Evolutionary conservation across 345 rosid species (phyloP).

Genomic region (Citrus trifoliata): DNA sequence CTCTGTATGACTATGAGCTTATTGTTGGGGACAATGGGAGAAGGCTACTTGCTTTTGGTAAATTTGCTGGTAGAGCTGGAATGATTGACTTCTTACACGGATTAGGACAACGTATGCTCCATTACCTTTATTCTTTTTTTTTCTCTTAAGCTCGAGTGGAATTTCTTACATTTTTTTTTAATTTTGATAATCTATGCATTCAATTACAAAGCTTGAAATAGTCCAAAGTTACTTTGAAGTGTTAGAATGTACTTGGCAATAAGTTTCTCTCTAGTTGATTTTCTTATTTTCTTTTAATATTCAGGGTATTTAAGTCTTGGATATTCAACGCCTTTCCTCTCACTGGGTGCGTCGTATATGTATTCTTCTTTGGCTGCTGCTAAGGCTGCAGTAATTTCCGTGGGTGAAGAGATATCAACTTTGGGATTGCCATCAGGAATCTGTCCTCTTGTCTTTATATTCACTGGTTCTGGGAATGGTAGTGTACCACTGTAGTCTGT

Average conservation of each 20-base stretch:
- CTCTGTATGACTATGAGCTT: conserved; percentile 86
- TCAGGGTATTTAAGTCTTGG: conserved; percentile 45
- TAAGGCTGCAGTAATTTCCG: conserved; percentile 56
- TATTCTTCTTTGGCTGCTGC: conserved; percentile 63
- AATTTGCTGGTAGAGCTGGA: conserved; percentile 93
- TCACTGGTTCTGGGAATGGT: conserved; percentile 65
- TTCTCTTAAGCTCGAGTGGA: neutral
- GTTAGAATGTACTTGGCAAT: neutral
- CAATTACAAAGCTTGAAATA: neutral
- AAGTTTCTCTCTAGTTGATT: neutral
- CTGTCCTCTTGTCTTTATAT: conserved; percentile 49
- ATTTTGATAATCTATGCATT: neutral
- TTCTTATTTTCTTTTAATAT: neutral
- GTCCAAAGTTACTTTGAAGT: neutral
- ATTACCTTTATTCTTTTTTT: neutral
- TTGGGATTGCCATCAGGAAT: conserved; percentile 50
- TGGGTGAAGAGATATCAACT: conserved; percentile 54
- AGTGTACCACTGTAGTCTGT: conserved; percentile 1
- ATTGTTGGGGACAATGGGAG: conserved; percentile 66
- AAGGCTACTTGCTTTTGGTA: conserved; percentile 76
- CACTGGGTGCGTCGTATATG: conserved; percentile 51
- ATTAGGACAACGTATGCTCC: conserved; percentile 69
- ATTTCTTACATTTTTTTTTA: neutral
- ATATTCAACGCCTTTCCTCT: conserved; percentile 51
- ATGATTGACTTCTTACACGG: conserved; percentile 76